Evolutionary conservation across 2,329 filamentous ascomycete species (phyloP).

Genomic region (Ceratocystis smalleyi): DNA sequence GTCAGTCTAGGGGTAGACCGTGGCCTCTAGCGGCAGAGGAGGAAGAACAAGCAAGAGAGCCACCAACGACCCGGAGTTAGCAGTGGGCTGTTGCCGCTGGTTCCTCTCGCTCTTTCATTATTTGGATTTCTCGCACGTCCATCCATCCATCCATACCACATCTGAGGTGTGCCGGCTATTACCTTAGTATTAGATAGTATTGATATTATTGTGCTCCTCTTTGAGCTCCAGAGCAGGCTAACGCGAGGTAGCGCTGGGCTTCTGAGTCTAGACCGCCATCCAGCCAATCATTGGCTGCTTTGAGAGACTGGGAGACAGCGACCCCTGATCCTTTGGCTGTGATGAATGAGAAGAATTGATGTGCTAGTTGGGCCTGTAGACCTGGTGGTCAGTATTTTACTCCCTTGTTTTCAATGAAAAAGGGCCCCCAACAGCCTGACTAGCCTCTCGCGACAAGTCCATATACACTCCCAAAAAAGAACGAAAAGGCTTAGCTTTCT

Average conservation of each 20-base stretch:
- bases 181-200: too few species aligned
- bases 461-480: not conserved
- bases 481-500: not conserved
- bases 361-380: not conserved
- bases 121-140: not conserved
- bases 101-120: not conserved
- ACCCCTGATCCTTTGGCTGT: slow-evolving; percentile 2
- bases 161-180: too few species aligned
- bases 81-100: not conserved
- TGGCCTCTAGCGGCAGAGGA: too few species aligned
- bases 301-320: not conserved
- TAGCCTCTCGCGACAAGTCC: not conserved
- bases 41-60: too few species aligned
- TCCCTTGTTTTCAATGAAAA: not conserved
- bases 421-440: not conserved
- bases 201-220: too few species aligned
- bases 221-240: too few species aligned
- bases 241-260: not conserved
- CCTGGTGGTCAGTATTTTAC: not conserved
- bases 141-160: not conserved
- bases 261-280: not conserved
- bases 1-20: not conserved
- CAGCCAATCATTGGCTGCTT: not conserved
- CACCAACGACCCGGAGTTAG: not conserved
- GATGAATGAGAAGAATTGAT: not conserved